Evolutionary conservation across 352 stramenopile genomes (phyloP).

Genomic region (Saprolegnia parasitica): DNA sequence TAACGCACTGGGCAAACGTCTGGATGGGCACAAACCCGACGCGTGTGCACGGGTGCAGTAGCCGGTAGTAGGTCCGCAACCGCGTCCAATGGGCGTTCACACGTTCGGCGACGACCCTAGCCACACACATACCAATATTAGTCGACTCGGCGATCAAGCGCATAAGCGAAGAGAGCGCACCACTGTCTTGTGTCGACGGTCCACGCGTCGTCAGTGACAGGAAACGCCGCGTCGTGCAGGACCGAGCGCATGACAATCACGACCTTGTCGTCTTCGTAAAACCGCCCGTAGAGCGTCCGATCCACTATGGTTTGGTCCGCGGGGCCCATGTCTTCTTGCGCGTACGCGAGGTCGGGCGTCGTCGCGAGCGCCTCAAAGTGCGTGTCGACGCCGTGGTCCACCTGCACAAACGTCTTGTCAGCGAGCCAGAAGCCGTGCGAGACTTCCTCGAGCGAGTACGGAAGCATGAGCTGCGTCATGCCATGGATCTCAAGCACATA

Average conservation of each 20-base stretch:
- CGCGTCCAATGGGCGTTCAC: too few species aligned
- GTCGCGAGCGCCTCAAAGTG: background rate
- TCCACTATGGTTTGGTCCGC: background rate
- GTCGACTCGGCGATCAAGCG: too few species aligned
- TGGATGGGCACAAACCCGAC: too few species aligned
- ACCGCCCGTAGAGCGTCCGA: background rate
- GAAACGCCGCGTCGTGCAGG: background rate
- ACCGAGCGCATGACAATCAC: slow-evolving; percentile 11
- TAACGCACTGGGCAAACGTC: too few species aligned
- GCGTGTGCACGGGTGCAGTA: too few species aligned
- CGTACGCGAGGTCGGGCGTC: background rate
- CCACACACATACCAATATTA: too few species aligned
- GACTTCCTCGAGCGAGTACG: slow-evolving; percentile 2
- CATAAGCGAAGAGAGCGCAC: too few species aligned
- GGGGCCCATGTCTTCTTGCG: background rate
- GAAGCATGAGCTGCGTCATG: background rate
- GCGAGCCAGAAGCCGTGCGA: background rate
- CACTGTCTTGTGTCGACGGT: slow-evolving; percentile 2
- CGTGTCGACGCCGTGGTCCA: background rate
- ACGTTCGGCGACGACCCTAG: too few species aligned
- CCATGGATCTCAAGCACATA: background rate
- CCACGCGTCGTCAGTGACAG: background rate
- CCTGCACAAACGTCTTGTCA: background rate
- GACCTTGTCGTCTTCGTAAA: background rate
- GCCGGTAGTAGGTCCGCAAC: too few species aligned